phyloP scores from a whole-genome alignment of 805 yeast species.

The Torulaspora franciscae region DNA sequence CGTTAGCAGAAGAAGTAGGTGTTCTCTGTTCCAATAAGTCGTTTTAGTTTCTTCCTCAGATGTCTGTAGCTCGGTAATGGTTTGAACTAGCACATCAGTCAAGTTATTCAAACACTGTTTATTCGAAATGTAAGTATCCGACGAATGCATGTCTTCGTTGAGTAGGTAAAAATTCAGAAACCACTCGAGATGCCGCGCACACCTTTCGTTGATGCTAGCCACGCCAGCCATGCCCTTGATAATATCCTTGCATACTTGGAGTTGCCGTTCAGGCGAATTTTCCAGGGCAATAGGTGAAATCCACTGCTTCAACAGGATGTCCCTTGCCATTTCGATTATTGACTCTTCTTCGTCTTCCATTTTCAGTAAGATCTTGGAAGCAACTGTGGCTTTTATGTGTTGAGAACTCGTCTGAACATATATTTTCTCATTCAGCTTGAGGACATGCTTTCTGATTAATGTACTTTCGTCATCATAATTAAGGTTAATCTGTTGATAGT shows the following conservation, averaged over 20 bases:
- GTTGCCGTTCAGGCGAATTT: slow-evolving; percentile 13
- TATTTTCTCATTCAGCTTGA: slow-evolving; percentile 48
- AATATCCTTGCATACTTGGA: slow-evolving; percentile 13
- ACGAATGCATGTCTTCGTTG: slow-evolving; percentile 24
- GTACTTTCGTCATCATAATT: slow-evolving; percentile 53
- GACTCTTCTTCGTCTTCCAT: slow-evolving; percentile 68
- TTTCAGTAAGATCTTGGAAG: slow-evolving; percentile 49
- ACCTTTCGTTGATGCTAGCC: slow-evolving; percentile 37
- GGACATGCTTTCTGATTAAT: slow-evolving; percentile 58
- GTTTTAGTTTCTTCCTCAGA: slow-evolving; percentile 15
- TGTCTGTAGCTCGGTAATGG: slow-evolving; percentile 27
- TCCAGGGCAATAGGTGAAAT: slow-evolving; percentile 24
- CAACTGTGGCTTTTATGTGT: slow-evolving; percentile 39
- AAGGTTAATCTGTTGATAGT: slow-evolving; percentile 44
- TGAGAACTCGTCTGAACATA: slow-evolving; percentile 37
- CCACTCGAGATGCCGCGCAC: slow-evolving; percentile 43
- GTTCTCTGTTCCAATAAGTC: slow-evolving; percentile 5
- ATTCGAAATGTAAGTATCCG: slow-evolving; percentile 8
- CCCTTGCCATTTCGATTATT: slow-evolving; percentile 42
- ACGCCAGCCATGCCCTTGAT: slow-evolving; percentile 40
- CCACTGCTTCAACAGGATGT: slow-evolving; percentile 38
- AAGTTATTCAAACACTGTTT: slow-evolving; percentile 14
- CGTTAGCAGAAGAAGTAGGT: slow-evolving; percentile 40
- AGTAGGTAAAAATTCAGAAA: slow-evolving; percentile 46
- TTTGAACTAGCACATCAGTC: slow-evolving; percentile 27